phyloP scores from a whole-genome alignment of 2,329 filamentous ascomycete species.

The Paradendryphiella salina region DNA sequence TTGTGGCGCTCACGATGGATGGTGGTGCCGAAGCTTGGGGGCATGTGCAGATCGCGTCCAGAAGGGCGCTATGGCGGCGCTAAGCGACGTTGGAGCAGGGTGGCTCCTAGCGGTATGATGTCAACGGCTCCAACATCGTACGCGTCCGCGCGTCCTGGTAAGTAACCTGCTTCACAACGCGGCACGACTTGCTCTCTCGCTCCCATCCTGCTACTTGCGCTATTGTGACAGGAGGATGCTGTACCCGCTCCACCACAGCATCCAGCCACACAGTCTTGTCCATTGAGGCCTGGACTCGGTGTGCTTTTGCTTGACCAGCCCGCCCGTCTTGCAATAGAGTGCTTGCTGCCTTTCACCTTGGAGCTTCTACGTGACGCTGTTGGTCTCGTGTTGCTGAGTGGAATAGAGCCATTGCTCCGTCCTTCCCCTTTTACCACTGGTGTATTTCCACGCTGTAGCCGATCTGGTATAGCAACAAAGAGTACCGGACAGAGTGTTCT shows the following conservation, averaged over 20 bases:
- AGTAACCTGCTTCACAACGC: conserved; percentile 15
- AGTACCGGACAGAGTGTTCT: background rate
- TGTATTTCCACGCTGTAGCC: background rate
- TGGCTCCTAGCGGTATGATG: conserved; percentile 11
- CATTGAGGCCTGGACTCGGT: conserved; percentile 35
- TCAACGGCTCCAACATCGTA: conserved; percentile 6
- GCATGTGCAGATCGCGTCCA: conserved; percentile 16
- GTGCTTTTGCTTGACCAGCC: conserved; percentile 15
- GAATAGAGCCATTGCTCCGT: background rate
- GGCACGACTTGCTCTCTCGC: conserved; percentile 22
- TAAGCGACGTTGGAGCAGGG: conserved; percentile 20
- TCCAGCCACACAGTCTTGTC: conserved; percentile 30
- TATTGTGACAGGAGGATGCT: conserved; percentile 26
- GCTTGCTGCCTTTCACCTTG: background rate
- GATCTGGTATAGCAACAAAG: background rate
- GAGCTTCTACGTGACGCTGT: background rate
- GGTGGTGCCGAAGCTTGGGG: conserved; percentile 12
- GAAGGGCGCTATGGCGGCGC: conserved; percentile 11
- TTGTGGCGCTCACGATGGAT: conserved; percentile 9
- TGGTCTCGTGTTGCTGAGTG: background rate
- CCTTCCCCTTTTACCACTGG: background rate
- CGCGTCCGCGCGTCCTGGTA: conserved; percentile 7
- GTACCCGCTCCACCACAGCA: conserved; percentile 26
- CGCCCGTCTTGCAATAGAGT: background rate
- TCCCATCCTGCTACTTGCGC: conserved; percentile 27